Evolutionary conservation across 371 early-diverging fungal genomes (phyloP), one percentile per base, ranked within the genome.

Genomic region (Mycotypha africana): DNA sequence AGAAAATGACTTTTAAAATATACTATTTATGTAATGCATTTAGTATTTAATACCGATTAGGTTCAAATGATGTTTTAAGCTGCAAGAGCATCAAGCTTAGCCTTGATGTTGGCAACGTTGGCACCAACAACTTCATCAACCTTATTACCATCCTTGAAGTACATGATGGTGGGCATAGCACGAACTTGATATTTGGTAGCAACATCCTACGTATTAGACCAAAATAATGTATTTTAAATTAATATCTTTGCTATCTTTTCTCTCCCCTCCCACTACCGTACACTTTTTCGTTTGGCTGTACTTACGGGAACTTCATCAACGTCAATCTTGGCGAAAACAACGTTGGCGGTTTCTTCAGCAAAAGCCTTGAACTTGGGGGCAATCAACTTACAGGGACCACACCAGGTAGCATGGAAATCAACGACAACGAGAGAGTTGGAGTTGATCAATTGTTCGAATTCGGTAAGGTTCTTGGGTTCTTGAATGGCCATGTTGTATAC

Each of bases 141-240:
- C 74, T 83, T 76, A n/a, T 67, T 30, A 42, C 92, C 92, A 15
- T 81, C 51, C 60, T 81, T 67, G 78, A 79, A 88, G 71, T 85
- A 71, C 57, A 81, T 74, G 78, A 97, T 86, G 28, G 95, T 93
- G 38, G 96, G 96, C 95, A 95, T 94, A 50, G 95, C 90, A 22
- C 76, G 76, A 61, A 97, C 72, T 8, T 68, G 67, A 33, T 74
- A 78, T 12, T 62, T 55, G 38, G 70, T 65, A 38, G 90, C 83
- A 56, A 92, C 74, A n/a, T 88, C 91, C 68, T 76, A 56, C 23
- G 17, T 31, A 41, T 25, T 1, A 24, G n/a, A 19, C 17, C 15
- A 28, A 24, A 6, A 49, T 1, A 19, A n/a, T n/a, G n/a, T n/a
- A n/a, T n/a, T n/a, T n/a, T n/a, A n/a, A n/a, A n/a, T n/a, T n/a